These are phyloP conservation scores for Nitzschia sp. DNA, from an alignment of 108 stramenopile genomes.

Conservation along the genomic window DNA sequence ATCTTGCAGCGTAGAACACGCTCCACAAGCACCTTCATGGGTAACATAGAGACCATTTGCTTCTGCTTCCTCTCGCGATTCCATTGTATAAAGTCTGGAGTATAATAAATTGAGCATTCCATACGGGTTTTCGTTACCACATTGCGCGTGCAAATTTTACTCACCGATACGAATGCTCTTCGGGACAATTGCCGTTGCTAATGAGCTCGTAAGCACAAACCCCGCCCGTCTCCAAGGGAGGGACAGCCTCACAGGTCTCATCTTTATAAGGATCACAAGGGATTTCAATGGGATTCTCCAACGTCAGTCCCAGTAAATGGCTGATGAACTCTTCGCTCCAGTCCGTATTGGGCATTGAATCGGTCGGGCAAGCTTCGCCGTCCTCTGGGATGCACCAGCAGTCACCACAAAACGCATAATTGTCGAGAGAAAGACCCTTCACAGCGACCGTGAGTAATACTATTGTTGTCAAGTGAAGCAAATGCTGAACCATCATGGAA, in stretches of 20 bases:
- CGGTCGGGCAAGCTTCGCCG: constrained; percentile 6
- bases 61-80: constrained; percentile 18
- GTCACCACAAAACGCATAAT: constrained; percentile 16
- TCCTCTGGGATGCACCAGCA: constrained; percentile 21
- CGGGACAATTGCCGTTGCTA: constrained; percentile 19
- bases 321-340: not conserved
- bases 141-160: not conserved
- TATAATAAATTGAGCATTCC: not conserved
- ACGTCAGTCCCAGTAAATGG: constrained; percentile 4
- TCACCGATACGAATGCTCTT: not conserved
- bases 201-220: constrained; percentile 1
- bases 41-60: constrained; percentile 33
- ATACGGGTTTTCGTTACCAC: constrained; percentile 4
- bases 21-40: constrained; percentile 38
- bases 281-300: constrained; percentile 26
- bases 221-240: constrained; percentile 10
- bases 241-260: constrained; percentile 10
- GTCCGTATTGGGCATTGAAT: not conserved
- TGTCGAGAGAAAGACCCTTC: not conserved
- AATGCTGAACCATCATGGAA: too few species aligned
- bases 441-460: not conserved
- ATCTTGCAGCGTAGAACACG: constrained; percentile 40
- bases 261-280: constrained; percentile 29
- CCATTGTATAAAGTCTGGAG: constrained; percentile 19
- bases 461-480: too few species aligned